phyloP scores from a whole-genome alignment of 2,329 filamentous ascomycete genomes.

The Peltaster fructicola region DNA sequence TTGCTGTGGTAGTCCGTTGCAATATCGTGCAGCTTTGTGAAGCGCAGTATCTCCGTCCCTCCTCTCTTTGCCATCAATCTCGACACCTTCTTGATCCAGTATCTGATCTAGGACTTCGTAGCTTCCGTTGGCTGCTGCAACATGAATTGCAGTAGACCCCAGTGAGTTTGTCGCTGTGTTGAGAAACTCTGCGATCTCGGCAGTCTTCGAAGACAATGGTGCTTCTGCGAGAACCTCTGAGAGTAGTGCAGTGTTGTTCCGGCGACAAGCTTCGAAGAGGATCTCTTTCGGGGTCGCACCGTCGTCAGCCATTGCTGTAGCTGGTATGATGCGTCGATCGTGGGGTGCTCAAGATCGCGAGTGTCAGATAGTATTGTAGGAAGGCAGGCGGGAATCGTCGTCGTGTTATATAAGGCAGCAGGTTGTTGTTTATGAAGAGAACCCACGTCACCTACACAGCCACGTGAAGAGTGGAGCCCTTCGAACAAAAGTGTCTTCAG shows the following conservation, averaged over 20 bases:
- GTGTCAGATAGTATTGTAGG: too few species aligned
- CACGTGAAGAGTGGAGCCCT: too few species aligned
- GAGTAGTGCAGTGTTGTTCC: slow-evolving; percentile 80
- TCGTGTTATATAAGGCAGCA: too few species aligned
- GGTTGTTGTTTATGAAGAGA: too few species aligned
- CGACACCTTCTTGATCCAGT: slow-evolving; percentile 67
- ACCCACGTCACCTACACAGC: too few species aligned
- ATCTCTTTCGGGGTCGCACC: slow-evolving; percentile 74
- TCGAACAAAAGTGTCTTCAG: too few species aligned
- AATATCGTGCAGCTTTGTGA: slow-evolving; percentile 60
- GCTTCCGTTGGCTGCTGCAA: slow-evolving; percentile 71
- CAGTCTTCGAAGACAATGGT: slow-evolving; percentile 29
- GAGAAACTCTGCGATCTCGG: slow-evolving; percentile 56
- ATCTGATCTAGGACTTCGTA: slow-evolving; percentile 72
- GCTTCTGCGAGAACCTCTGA: slow-evolving; percentile 47
- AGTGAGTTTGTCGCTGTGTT: slow-evolving; percentile 74
- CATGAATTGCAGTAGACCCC: slow-evolving; percentile 77
- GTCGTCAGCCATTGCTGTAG: slow-evolving; percentile 29
- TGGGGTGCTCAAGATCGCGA: too few species aligned
- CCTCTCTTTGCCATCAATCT: slow-evolving; percentile 62
- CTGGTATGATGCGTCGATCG: too few species aligned
- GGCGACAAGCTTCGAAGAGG: slow-evolving; percentile 79
- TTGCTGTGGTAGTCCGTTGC: slow-evolving; percentile 47
- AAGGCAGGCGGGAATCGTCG: too few species aligned
- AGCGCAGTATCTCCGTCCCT: slow-evolving; percentile 61